phyloP scores from a whole-genome alignment of 768 basidiomycete species.

The Russula brevipes region DNA sequence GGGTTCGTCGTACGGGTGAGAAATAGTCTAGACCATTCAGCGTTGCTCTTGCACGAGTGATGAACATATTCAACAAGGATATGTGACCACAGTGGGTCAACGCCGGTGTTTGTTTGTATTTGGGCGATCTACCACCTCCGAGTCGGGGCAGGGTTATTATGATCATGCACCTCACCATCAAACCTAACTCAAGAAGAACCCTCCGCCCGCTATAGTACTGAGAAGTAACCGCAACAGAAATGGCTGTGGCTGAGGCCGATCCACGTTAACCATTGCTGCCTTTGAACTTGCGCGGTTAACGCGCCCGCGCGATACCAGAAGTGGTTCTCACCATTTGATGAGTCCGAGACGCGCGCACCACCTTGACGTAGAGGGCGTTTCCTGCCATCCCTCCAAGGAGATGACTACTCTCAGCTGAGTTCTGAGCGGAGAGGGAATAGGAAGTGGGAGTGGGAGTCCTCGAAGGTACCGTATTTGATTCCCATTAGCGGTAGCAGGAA shows the following conservation, averaged over 20 bases:
- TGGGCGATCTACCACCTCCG: not conserved
- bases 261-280: not conserved
- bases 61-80: not conserved
- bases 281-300: not conserved
- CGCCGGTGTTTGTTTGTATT: not conserved
- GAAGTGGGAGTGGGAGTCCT: not conserved
- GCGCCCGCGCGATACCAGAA: not conserved
- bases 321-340: not conserved
- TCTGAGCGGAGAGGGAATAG: not conserved
- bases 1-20: not conserved
- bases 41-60: not conserved
- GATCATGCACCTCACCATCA: not conserved
- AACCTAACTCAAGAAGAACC: not conserved
- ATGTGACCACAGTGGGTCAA: no score
- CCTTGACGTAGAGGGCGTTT: not conserved
- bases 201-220: not conserved
- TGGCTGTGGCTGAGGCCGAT: not conserved
- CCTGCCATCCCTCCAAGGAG: not conserved
- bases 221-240: not conserved
- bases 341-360: not conserved
- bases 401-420: constrained; percentile 2
- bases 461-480: not conserved
- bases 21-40: not conserved
- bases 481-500: not conserved
- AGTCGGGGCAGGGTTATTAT: no score